Evolutionary conservation across 208 protist species (phyloP).

Genomic region (Porcisia hertigi): DNA sequence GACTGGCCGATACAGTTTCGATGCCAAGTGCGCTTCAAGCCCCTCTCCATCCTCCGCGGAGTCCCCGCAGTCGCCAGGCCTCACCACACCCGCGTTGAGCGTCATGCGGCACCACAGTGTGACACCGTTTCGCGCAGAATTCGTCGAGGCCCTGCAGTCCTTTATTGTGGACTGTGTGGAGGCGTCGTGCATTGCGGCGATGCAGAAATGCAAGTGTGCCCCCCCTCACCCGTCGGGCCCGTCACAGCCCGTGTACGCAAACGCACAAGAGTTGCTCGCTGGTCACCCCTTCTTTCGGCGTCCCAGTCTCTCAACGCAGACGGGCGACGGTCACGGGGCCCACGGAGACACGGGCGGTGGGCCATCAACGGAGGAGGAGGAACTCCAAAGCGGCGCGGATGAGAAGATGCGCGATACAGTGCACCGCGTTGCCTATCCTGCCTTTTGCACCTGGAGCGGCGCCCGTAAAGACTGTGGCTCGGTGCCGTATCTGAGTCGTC

Average conservation of each 20-base stretch:
- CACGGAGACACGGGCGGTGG: not conserved
- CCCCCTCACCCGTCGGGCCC: too few species aligned
- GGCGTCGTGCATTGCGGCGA: constrained; percentile 13
- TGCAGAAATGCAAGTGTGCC: not conserved
- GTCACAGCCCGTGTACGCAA: constrained; percentile 11
- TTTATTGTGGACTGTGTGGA: constrained; percentile 56
- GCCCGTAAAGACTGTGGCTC: constrained; percentile 42
- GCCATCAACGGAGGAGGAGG: not conserved
- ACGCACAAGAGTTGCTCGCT: constrained; percentile 33
- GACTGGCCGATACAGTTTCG: not conserved
- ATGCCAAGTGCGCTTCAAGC: too few species aligned
- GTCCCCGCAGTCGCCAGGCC: not conserved
- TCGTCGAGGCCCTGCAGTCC: constrained; percentile 22
- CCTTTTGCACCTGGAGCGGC: constrained; percentile 35
- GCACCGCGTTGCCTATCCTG: constrained; percentile 62
- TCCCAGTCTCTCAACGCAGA: not conserved
- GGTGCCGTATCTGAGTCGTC: constrained; percentile 40
- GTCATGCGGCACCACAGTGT: constrained; percentile 13
- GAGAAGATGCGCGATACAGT: constrained; percentile 40
- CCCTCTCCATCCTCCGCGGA: not conserved
- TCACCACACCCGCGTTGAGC: constrained; percentile 16
- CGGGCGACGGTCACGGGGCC: not conserved
- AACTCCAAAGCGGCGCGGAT: constrained; percentile 11
- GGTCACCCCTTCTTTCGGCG: constrained; percentile 24
- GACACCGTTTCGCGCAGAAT: constrained; percentile 20